These are phyloP conservation scores for Pythium rishiriense DNA, from an alignment of 352 stramenopile species.

Conservation along the genomic window DNA sequence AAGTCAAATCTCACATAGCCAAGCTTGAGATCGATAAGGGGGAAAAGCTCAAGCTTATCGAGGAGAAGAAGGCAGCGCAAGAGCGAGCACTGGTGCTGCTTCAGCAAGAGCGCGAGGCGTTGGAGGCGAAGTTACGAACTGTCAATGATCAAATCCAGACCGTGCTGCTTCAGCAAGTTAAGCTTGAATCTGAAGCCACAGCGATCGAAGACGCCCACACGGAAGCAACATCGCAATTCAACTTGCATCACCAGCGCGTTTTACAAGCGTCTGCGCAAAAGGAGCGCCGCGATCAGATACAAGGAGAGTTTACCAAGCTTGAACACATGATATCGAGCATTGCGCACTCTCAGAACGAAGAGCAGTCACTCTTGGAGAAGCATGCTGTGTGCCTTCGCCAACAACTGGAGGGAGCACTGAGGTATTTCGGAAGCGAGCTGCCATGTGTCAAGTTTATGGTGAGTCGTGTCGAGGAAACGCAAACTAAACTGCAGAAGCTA, in stretches of 20 bases:
- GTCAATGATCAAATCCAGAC: conserved; percentile 56
- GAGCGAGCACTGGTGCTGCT: conserved; percentile 31
- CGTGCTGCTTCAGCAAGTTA: conserved; percentile 34
- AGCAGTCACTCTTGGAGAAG: conserved; percentile 48
- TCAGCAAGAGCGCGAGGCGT: conserved; percentile 43
- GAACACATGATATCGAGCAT: conserved; percentile 40
- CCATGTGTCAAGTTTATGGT: conserved; percentile 84
- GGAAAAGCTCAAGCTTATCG: conserved; percentile 31
- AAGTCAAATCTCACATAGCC: conserved; percentile 8
- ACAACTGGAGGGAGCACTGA: conserved; percentile 64
- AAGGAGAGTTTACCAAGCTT: conserved; percentile 37
- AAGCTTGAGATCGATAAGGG: conserved; percentile 47
- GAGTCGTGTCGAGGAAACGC: conserved; percentile 51
- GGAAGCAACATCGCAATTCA: conserved; percentile 42
- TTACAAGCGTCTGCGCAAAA: conserved; percentile 38
- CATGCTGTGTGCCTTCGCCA: conserved; percentile 47
- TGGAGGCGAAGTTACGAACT: conserved; percentile 54
- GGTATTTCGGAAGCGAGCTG: conserved; percentile 76
- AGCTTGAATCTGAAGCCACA: conserved; percentile 45
- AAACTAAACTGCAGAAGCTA: conserved; percentile 40
- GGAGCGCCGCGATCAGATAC: conserved; percentile 41
- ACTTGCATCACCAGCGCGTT: conserved; percentile 50
- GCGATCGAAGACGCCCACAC: conserved; percentile 54
- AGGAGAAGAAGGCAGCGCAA: conserved; percentile 30
- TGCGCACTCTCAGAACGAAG: conserved; percentile 38